A percentile compares a stretch with the other conserved stretches of the same genome.
phyloP scores from a whole-genome alignment of 2,329 filamentous ascomycete species.

The Aschersonia sp. region DNA sequence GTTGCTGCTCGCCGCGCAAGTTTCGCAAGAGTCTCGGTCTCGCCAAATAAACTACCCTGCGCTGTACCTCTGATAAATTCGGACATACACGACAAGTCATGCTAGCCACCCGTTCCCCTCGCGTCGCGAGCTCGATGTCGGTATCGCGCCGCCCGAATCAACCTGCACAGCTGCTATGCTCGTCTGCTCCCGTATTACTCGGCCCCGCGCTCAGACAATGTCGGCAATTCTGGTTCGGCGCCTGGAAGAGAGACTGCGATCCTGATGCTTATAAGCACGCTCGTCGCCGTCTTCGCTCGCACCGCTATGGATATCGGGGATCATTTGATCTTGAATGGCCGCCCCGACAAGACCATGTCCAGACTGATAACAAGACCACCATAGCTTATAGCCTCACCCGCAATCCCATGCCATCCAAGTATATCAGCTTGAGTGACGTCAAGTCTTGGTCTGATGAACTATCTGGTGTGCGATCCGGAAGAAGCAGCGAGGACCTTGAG shows the following conservation, averaged over 20 bases:
- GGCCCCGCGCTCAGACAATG: slow-evolving; percentile 7
- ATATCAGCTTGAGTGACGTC: slow-evolving; percentile 19
- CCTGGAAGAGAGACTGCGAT: slow-evolving; percentile 29
- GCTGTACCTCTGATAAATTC: too few relatives aligned
- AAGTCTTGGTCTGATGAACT: slow-evolving; percentile 22
- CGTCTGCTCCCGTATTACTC: slow-evolving; percentile 1
- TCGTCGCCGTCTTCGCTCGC: slow-evolving; percentile 25
- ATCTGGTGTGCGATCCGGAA: slow-evolving; percentile 21
- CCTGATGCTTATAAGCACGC: slow-evolving; percentile 25
- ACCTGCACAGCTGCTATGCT: neutral
- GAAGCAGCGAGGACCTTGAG: slow-evolving; percentile 29
- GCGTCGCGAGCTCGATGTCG: neutral
- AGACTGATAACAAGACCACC: slow-evolving; percentile 23
- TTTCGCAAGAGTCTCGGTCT: too few relatives aligned
- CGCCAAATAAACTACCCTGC: too few relatives aligned
- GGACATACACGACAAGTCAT: neutral
- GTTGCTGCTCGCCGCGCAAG: too few relatives aligned
- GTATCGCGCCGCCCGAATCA: slow-evolving; percentile 1
- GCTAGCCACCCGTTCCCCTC: neutral
- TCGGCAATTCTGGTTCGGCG: slow-evolving; percentile 33
- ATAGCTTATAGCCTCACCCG: slow-evolving; percentile 23
- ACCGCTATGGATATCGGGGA: slow-evolving; percentile 32
- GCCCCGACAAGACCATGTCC: slow-evolving; percentile 17
- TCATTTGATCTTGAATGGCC: slow-evolving; percentile 26
- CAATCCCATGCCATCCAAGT: slow-evolving; percentile 14